Evolutionary conservation across 1,284 basidiomycete species (phyloP).

Genomic region (Leccinum subrobustum): DNA sequence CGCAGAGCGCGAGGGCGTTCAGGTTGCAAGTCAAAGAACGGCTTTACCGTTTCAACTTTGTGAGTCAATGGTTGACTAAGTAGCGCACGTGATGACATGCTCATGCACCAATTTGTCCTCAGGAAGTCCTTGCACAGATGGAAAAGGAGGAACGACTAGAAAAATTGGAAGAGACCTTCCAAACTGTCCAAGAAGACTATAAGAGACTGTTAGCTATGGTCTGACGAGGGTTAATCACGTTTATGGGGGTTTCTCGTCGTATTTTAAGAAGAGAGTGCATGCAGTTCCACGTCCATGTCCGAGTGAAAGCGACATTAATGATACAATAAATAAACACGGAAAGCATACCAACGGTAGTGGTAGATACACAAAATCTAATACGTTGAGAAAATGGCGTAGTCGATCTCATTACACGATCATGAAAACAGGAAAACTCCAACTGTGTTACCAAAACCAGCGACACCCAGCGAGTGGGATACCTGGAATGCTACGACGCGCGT

Average conservation of each 20-base stretch:
- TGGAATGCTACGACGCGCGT: constrained; percentile 69
- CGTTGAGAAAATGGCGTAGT: background rate
- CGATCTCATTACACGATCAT: constrained; percentile 12
- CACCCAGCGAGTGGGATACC: constrained; percentile 44
- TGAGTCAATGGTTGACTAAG: constrained; percentile 39
- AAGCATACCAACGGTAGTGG: constrained; percentile 11
- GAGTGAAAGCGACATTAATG: constrained; percentile 11
- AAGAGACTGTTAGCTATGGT: constrained; percentile 71
- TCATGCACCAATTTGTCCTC: constrained; percentile 9
- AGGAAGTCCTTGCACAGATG: constrained; percentile 87
- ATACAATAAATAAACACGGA: constrained; percentile 30
- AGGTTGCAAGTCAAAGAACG: constrained; percentile 90
- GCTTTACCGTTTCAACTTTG: constrained; percentile 92
- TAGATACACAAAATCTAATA: constrained; percentile 21
- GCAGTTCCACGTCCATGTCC: background rate
- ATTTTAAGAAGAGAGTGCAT: background rate
- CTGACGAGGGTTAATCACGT: constrained; percentile 4
- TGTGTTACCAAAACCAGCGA: constrained; percentile 81
- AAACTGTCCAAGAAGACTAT: constrained; percentile 86
- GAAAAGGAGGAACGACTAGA: constrained; percentile 83
- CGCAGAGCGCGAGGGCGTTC: constrained; percentile 59
- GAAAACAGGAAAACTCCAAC: constrained; percentile 61
- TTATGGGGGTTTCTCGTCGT: background rate
- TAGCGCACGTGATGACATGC: background rate
- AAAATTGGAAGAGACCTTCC: constrained; percentile 93